Base-by-base conservation (phyloP, 345 rosid genomes). In the Salix arbutifolia region DNA sequence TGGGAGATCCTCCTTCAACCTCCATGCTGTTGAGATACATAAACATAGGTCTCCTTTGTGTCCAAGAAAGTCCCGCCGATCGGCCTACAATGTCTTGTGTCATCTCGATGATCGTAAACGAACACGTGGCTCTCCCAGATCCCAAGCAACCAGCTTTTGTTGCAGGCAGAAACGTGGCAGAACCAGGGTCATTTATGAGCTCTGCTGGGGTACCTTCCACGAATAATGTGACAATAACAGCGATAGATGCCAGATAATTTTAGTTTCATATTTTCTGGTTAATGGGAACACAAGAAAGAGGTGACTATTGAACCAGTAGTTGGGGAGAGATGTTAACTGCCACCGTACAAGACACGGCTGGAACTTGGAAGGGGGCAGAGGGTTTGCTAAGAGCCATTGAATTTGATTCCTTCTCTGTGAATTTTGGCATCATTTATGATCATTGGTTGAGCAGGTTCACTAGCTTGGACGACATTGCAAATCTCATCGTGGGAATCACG, bases 71-170 rank as follows among this genome's bases (percentile, higher is more conserved):
- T 10, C 44, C 76, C 4, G 13, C 1, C 28, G 76, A 74, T 42
- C 60, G 76, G 42, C 76, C 76, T 25, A 64, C 70, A 40, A 74
- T 64, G 70, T 74, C 69, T 42, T 18, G 17, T 67, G 76, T 74
- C 40, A 42, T 74, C 10, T 23, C 19, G 12, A 64, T 64, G 70
- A 30, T 74, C 40, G 64, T 10, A 6, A 44, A 37, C 44, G 76
- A 74, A 61, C 42, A 52, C 44, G 58, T 28, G 11, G 12, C 58
- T 18, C 25, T 64, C 4, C 61, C 76, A 26, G 19, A 26, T 3
- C 76, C 76, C 4, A 74, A 64, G 35, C 40, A 74, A 13, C 70
- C 69, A 0, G 76, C 70, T 8, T 74, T 42, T 74, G 11, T 17
- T 56, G 9, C 21, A 0, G 11, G 5, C 28, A 21, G 65, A 60